These are phyloP conservation scores for Fragosphaeria purpurea DNA, from an alignment of 2,329 filamentous ascomycete species.

Conservation along the genomic window DNA sequence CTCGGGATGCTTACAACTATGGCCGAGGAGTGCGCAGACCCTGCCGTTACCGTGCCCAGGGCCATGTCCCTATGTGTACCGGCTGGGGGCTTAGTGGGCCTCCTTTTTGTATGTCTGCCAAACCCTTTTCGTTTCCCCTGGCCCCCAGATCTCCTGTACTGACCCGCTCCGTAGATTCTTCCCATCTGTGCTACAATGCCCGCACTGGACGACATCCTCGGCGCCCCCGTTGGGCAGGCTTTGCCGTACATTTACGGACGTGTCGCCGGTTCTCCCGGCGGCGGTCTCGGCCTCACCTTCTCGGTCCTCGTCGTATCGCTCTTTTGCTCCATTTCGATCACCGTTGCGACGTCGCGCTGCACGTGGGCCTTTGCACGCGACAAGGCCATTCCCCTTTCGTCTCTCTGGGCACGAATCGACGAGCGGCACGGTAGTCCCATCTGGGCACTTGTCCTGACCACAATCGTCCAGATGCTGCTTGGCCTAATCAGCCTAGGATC, in stretches of 20 bases:
- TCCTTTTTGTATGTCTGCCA: constrained; percentile 18
- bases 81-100: constrained; percentile 6
- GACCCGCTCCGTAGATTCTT: constrained; percentile 38
- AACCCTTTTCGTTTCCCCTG: constrained; percentile 16
- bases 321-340: constrained; percentile 24
- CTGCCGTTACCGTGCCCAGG: constrained; percentile 5
- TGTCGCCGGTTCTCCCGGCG: constrained; percentile 28
- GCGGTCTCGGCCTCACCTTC: constrained; percentile 30
- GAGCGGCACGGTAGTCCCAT: constrained; percentile 25
- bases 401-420: constrained; percentile 26
- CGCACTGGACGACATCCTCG: constrained; percentile 32
- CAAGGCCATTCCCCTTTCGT: constrained; percentile 28
- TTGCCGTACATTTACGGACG: constrained; percentile 36
- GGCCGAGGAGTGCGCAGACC: constrained; percentile 10
- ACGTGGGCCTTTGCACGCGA: constrained; percentile 23
- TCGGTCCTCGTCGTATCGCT: constrained; percentile 34
- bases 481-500: constrained; percentile 34
- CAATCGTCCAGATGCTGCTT: constrained; percentile 25
- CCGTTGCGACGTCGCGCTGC: constrained; percentile 20
- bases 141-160: constrained; percentile 13
- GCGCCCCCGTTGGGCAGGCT: constrained; percentile 32
- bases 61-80: constrained; percentile 6
- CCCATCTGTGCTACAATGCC: constrained; percentile 42
- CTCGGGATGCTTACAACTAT: constrained; percentile 10
- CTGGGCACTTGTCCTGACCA: constrained; percentile 17